Percentiles rank a stretch among this genome's conserved stretches.
phyloP scores from a whole-genome alignment of 2,329 filamentous ascomycete genomes.

The Aspergillus floridensis region DNA sequence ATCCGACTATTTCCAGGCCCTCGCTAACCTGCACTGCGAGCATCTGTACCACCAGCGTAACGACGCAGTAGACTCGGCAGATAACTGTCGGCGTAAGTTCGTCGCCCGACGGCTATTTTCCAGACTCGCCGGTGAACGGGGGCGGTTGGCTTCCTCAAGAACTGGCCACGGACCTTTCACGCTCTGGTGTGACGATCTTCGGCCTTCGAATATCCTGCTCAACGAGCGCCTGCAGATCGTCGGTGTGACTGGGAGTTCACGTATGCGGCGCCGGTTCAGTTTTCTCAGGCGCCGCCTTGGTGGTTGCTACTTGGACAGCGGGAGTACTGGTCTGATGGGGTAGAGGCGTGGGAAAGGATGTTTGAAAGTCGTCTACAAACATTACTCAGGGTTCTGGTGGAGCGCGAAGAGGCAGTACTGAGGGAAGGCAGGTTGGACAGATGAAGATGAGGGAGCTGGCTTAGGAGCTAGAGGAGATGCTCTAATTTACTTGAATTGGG shows the following conservation, averaged over 20 bases:
- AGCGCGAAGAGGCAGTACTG: conserved; percentile 16
- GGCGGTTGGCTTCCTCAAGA: conserved; percentile 11
- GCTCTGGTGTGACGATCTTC: conserved; percentile 25
- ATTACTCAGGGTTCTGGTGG: conserved; percentile 16
- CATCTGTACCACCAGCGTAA: conserved; percentile 43
- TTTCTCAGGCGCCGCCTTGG: conserved; percentile 19
- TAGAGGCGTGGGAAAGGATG: no score
- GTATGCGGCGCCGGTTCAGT: conserved; percentile 23
- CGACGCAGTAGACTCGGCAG: conserved; percentile 31
- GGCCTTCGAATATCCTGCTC: conserved; percentile 17
- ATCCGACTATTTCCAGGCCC: conserved; percentile 39
- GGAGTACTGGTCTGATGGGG: conserved; percentile 20
- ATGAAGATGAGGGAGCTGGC: neutral
- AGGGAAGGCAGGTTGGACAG: neutral
- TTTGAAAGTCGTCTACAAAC: conserved; percentile 8
- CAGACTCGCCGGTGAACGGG: no score
- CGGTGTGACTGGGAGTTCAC: conserved; percentile 28
- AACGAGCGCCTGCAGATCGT: conserved; percentile 11
- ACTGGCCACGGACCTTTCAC: conserved; percentile 24
- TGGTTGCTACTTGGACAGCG: conserved; percentile 26
- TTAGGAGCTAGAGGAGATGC: neutral
- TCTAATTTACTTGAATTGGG: no score
- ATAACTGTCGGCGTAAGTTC: conserved; percentile 22
- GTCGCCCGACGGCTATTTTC: neutral
- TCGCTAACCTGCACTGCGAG: conserved; percentile 45